Percentiles rank a stretch among this genome's conserved stretches.
Conservation (phyloP, 352 stramenopile genomes). For the Plasmopara viticola region DNA sequence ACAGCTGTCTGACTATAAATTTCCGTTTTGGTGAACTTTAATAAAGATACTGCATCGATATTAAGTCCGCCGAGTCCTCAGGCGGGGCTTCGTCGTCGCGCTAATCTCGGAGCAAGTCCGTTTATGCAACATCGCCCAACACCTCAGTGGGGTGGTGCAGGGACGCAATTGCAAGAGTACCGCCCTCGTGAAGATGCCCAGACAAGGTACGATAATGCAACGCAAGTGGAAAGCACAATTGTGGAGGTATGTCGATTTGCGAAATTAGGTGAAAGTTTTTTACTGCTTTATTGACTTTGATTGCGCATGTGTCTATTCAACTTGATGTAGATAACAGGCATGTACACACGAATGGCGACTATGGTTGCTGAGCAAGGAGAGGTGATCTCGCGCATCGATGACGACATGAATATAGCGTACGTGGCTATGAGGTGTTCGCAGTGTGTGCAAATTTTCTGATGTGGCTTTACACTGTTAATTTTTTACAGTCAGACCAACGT, state of each 20-base stretch:
- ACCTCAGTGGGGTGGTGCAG: constrained; percentile 18
- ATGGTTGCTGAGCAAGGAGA: constrained; percentile 79
- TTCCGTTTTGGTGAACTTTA: background rate
- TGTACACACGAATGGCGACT: constrained; percentile 83
- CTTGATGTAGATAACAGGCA: constrained; percentile 60
- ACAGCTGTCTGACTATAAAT: background rate
- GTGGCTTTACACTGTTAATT: constrained; percentile 1
- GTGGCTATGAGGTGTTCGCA: constrained; percentile 10
- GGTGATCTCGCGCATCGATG: constrained; percentile 76
- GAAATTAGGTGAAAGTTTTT: background rate
- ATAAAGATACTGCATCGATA: constrained; percentile 11
- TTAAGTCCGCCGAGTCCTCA: constrained; percentile 19
- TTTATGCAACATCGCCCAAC: constrained; percentile 67
- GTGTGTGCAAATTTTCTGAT: background rate
- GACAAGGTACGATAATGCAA: constrained; percentile 64
- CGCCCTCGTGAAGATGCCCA: constrained; percentile 63
- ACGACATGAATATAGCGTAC: constrained; percentile 85
- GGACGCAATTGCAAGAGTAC: constrained; percentile 51
- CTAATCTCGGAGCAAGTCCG: constrained; percentile 52
- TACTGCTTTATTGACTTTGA: background rate
- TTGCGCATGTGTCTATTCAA: background rate
- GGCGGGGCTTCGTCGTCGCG: constrained; percentile 50
- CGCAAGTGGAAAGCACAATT: constrained; percentile 79
- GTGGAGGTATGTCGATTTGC: constrained; percentile 46
- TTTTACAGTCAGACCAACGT: constrained; percentile 63